Evolutionary conservation across 768 basidiomycete species (phyloP), one percentile per base, ranked within the genome.

Genomic region (Russula lepida): DNA sequence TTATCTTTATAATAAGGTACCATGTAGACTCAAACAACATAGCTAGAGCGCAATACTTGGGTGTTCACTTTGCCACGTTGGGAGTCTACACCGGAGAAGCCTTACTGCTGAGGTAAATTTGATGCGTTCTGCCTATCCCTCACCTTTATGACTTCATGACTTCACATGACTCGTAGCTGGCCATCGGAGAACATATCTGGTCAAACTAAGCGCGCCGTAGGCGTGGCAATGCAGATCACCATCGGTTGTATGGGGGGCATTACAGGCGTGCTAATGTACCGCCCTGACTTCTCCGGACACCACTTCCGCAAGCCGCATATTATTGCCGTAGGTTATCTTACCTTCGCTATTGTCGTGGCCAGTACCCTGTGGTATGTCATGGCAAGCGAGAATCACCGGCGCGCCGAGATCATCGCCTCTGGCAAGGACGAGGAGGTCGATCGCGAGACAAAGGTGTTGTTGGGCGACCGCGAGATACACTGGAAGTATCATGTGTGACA

Each of bases 151-250:
- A n/a, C 13, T 8, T 8, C 6, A 25, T 46, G 11, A 19, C 52
- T 32, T 19, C 25, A 15, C 49, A 23, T n/a, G 44, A 53, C n/a
- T 30, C 17, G 25, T 30, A 48, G 60, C 43, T 85, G 84, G 81
- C 82, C 83, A 0, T 76, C 79, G 19, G 84, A 86, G 70, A 85
- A 85, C 63, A 82, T 86, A n/a, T 83, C 83, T 13, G 81, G 79
- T 12, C 84, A 85, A 65, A 85, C 84, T 4, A 85, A 85, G 68
- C 78, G 84, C 13, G 83, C 84, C 0, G 76, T 83, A 2, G 81
- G 81, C 1, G 76, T 83, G 4, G 84, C 81, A 1, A 78, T 82
- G 77, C 85, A 85, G 67, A 84, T 86, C 51, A 81, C 80, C 9
- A 78, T 85, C 12, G 83, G 83, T 13, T 81, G 85, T 63, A 72